A percentile compares a stretch with the other conserved stretches of the same genome.
phyloP scores from a whole-genome alignment of 169 alveolate species.

The Eimeria mitis region DNA sequence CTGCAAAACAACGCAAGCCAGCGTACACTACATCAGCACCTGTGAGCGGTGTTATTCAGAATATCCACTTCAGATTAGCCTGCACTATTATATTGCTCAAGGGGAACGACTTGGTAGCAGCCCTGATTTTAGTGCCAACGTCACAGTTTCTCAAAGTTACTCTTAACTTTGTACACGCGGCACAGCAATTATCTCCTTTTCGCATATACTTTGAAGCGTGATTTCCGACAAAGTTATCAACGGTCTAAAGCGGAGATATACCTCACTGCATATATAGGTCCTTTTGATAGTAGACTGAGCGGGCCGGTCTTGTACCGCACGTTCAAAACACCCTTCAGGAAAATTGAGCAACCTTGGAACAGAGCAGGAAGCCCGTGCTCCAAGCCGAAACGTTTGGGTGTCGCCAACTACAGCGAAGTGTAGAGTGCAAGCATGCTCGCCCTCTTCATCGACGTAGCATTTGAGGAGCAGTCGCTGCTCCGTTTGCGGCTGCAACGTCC shows the following conservation, averaged over 20 bases:
- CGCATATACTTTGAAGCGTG: not conserved
- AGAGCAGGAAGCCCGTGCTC: constrained; percentile 57
- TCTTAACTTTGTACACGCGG: not conserved
- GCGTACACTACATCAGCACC: not conserved
- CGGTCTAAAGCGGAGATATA: not conserved
- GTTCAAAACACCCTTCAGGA: constrained; percentile 64
- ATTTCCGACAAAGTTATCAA: not conserved
- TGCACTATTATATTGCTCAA: not conserved
- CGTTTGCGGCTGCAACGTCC: constrained; percentile 70
- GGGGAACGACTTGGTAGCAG: not conserved
- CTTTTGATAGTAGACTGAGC: not conserved
- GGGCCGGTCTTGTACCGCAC: constrained; percentile 37
- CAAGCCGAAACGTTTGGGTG: constrained; percentile 12
- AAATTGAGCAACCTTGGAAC: constrained; percentile 65
- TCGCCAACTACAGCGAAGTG: constrained; percentile 73
- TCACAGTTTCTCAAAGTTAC: not conserved
- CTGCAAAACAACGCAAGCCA: constrained; percentile 52
- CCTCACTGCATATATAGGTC: constrained; percentile 55
- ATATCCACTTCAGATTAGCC: not conserved
- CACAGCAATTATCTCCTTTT: not conserved
- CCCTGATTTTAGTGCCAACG: not conserved
- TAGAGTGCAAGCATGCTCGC: constrained; percentile 28
- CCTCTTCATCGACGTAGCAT: constrained; percentile 57
- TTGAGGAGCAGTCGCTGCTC: constrained; percentile 71
- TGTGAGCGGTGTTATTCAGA: not conserved